Evolutionary conservation across 208 protist species (phyloP).

Genomic region (Leishmania tropica): DNA sequence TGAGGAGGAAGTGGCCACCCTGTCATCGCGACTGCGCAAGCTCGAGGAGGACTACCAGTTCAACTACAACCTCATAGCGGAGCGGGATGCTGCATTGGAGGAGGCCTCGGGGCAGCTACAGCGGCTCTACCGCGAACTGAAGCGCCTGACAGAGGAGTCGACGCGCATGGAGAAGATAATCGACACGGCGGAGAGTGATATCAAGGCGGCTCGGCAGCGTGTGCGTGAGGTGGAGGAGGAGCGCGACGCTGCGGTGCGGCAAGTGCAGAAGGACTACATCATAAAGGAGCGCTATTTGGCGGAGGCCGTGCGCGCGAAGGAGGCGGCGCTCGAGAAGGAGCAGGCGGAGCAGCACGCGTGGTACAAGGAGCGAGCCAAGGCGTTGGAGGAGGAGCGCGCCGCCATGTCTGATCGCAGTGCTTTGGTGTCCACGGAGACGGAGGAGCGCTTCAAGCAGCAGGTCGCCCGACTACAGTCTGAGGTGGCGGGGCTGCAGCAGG

Average conservation of each 20-base stretch:
- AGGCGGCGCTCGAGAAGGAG: slow-evolving; percentile 62
- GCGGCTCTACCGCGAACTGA: slow-evolving; percentile 75
- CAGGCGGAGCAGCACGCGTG: slow-evolving; percentile 61
- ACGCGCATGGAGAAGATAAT: slow-evolving; percentile 38
- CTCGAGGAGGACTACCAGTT: slow-evolving; percentile 92
- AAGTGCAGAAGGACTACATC: slow-evolving; percentile 48
- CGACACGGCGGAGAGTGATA: slow-evolving; percentile 46
- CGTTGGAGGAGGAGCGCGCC: slow-evolving; percentile 51
- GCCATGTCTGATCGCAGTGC: slow-evolving; percentile 39
- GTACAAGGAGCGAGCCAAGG: slow-evolving; percentile 50
- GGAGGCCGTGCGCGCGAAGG: slow-evolving; percentile 37
- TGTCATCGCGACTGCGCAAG: slow-evolving; percentile 62
- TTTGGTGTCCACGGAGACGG: slow-evolving; percentile 28
- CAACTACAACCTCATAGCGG: slow-evolving; percentile 87
- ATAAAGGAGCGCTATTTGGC: slow-evolving; percentile 61
- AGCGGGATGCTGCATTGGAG: slow-evolving; percentile 85
- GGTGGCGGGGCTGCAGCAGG: slow-evolving; percentile 31
- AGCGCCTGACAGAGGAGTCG: slow-evolving; percentile 52
- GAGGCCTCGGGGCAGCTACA: slow-evolving; percentile 82
- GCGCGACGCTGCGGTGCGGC: slow-evolving; percentile 45
- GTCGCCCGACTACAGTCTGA: slow-evolving; percentile 53
- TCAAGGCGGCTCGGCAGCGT: slow-evolving; percentile 40
- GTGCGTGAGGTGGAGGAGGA: slow-evolving; percentile 66
- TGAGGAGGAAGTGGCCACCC: slow-evolving; percentile 65
- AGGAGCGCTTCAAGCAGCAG: slow-evolving; percentile 51